phyloP scores from a whole-genome alignment of 2,329 filamentous ascomycete genomes.

The Fusarium sp. region DNA sequence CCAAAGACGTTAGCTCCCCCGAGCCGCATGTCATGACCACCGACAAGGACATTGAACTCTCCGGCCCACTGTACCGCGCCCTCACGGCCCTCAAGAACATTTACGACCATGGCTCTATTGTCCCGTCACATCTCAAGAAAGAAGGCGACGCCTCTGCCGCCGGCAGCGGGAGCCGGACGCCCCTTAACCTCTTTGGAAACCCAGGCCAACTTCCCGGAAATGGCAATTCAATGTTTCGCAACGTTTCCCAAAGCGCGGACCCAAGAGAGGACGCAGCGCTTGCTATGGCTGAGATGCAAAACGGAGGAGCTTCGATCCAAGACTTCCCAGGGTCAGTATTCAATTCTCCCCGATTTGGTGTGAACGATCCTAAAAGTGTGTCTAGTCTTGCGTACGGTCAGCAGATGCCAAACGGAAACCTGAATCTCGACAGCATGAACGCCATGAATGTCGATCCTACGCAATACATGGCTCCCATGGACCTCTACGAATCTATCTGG shows the following conservation, averaged over 20 bases:
- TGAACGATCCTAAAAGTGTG: conserved; percentile 23
- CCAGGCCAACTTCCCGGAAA: conserved; percentile 35
- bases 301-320: conserved; percentile 57
- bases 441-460: conserved; percentile 65
- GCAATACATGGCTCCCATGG: conserved; percentile 72
- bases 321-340: conserved; percentile 55
- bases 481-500: conserved; percentile 74
- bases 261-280: conserved; percentile 70
- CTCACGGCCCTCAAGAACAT: conserved; percentile 71
- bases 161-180: conserved; percentile 57
- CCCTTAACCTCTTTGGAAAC: conserved; percentile 45
- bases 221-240: conserved; percentile 41
- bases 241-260: conserved; percentile 51
- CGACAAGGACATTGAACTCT: conserved; percentile 69
- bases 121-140: conserved; percentile 59
- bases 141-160: conserved; percentile 58
- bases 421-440: conserved; percentile 56
- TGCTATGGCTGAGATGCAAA: conserved; percentile 73
- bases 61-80: conserved; percentile 68
- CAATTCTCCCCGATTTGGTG: background rate
- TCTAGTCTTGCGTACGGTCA: conserved; percentile 50
- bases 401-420: conserved; percentile 47
- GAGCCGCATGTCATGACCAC: conserved; percentile 62
- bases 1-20: conserved; percentile 67
- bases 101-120: conserved; percentile 70